Base-by-base conservation (phyloP, 768 basidiomycete species). In the Kwoniella sp. region DNA sequence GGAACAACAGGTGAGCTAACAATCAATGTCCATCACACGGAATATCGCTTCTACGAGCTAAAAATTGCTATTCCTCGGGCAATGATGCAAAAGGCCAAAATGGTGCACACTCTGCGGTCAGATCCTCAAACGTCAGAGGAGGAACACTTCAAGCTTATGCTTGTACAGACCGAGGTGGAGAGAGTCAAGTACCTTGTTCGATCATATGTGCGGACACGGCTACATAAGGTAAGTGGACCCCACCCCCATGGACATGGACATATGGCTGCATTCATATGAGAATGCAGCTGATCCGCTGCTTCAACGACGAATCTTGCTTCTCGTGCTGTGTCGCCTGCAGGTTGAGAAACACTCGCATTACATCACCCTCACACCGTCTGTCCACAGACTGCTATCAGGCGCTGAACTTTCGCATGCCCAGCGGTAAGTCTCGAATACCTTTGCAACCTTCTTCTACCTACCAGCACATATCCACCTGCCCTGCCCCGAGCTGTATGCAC, bases 151-250 rank as follows among this genome's bases (percentile, higher is more conserved):
- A 84, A 91, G 68, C 90, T 95, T 33, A 88, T 92, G 83, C 88
- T 97, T 57, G 93, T 91, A 0, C 91, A 94, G 80, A 94, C 91
- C 0, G 93, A 97, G 80, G 86, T 95, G 69, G 93, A 97, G 77
- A 86, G 94, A 46, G 90, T 92, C 71, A 94, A 92, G 80, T 97
- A 92, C 74, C 86, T 95, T 59, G 86, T 96, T 25, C 82, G 93
- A 61, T 91, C 91, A 1, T 97, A 95, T 77, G 85, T 95, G 4
- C 85, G 94, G 24, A 91, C 90, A 27, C 83, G 93, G 63, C 79
- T 95, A 55, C 87, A 85, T 83, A 97, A 97, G 85, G 93, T 90
- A 65, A 58, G 69, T 63, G 22, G 21, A 47, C 9, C 17, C 12
- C 30, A 22, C 24, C n/a, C 19, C 21, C 33, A 33, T 13, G n/a